Evolutionary conservation across 2,329 filamentous ascomycete genomes (phyloP).

Genomic region (Graphilbum ipis-grandicollis): DNA sequence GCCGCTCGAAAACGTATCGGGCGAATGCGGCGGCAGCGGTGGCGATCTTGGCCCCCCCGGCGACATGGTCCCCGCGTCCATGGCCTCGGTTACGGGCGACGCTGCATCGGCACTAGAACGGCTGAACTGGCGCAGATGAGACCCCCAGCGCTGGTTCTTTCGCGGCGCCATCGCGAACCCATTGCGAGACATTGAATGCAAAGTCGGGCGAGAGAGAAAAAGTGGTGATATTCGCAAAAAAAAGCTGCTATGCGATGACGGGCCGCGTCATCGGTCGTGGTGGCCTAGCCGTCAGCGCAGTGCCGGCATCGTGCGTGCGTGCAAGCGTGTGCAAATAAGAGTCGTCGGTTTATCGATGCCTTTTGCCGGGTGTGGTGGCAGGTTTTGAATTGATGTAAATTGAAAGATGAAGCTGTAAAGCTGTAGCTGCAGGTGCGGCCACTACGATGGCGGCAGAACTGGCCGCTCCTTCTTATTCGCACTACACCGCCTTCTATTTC

Average conservation of each 20-base stretch:
- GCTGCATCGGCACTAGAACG: slow-evolving; percentile 24
- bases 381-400: too few species aligned
- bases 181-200: slow-evolving; percentile 22
- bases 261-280: too few species aligned
- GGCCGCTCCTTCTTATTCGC: background rate
- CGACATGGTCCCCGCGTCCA: background rate
- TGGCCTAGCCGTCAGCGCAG: too few species aligned
- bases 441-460: too few species aligned
- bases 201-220: background rate
- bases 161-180: slow-evolving; percentile 24
- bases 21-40: slow-evolving; percentile 21
- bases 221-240: background rate
- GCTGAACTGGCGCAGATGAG: slow-evolving; percentile 36
- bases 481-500: background rate
- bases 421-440: background rate
- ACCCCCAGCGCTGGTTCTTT: slow-evolving; percentile 29
- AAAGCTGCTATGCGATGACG: too few species aligned
- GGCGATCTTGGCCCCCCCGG: slow-evolving; percentile 9
- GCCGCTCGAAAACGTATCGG: slow-evolving; percentile 30
- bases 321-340: too few species aligned
- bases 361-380: too few species aligned
- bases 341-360: too few species aligned
- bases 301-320: too few species aligned
- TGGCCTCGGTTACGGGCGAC: background rate
- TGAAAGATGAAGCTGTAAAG: too few species aligned